Percentiles rank a stretch among this genome's conserved stretches.
Conservation (phyloP, 2,329 filamentous ascomycete genomes). For the Penicillium sp. region DNA sequence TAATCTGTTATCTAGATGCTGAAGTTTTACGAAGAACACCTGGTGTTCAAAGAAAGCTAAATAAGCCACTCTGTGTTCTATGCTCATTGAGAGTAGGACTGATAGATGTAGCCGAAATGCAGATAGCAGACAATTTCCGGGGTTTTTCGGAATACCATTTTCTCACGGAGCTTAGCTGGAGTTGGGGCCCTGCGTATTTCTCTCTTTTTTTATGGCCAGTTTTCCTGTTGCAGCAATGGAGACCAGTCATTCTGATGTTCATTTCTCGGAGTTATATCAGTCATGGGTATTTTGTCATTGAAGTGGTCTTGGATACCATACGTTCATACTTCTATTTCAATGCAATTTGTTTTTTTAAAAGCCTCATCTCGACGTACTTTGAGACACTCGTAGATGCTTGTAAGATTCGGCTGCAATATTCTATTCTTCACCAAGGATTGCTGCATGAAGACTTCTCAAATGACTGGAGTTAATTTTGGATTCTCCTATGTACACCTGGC, state of each 20-base stretch:
- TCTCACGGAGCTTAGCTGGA: constrained; percentile 5
- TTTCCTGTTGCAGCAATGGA: constrained; percentile 6
- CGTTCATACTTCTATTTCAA: not conserved
- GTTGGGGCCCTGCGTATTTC: constrained; percentile 1
- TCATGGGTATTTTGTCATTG: not conserved
- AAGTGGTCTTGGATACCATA: not conserved
- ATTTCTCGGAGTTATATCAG: not conserved
- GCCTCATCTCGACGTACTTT: not conserved
- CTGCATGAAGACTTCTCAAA: no score
- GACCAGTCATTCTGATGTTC: not conserved
- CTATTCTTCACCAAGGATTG: no score
- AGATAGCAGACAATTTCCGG: not conserved
- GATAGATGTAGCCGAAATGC: not conserved
- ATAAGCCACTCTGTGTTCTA: not conserved
- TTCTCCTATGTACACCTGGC: no score
- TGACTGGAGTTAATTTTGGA: no score
- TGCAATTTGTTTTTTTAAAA: not conserved
- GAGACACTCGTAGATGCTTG: not conserved
- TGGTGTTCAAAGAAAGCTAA: constrained; percentile 41
- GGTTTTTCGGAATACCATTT: not conserved
- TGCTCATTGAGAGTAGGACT: not conserved
- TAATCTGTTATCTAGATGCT: constrained; percentile 42
- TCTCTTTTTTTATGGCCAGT: not conserved
- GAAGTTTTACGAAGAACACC: constrained; percentile 49
- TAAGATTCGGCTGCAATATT: no score